Percentiles rank a stretch among this genome's conserved stretches.
Conservation (phyloP, 192 early-diverging fungal species). For the Backusella psychrophila region DNA sequence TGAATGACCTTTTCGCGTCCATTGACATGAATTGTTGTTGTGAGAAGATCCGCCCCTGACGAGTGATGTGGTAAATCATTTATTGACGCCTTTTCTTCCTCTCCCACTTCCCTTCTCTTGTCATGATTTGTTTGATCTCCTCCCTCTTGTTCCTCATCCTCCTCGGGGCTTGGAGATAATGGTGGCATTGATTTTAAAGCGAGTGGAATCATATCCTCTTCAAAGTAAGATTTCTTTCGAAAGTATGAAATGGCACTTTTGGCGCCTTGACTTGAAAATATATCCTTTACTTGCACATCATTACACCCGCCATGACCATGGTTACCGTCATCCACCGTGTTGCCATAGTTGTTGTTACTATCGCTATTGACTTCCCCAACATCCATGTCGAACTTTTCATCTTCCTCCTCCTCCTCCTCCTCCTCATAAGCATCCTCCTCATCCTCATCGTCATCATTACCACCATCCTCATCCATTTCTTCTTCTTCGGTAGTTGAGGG, state of each 20-base stretch:
- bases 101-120: background rate
- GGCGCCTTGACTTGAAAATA: constrained; percentile 13
- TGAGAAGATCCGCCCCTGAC: background rate
- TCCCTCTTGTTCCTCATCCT: background rate
- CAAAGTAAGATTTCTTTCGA: constrained; percentile 12
- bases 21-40: background rate
- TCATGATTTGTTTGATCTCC: background rate
- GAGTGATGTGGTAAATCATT: background rate
- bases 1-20: constrained; percentile 2
- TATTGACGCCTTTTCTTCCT: background rate
- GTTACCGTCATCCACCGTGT: background rate
- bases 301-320: background rate
- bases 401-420: background rate
- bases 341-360: background rate
- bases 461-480: background rate
- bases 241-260: constrained; percentile 16
- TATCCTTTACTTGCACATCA: constrained; percentile 11
- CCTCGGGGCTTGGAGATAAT: background rate
- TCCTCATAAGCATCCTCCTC: background rate
- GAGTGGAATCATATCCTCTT: constrained; percentile 16
- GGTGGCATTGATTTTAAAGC: background rate
- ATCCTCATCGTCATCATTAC: background rate
- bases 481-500: constrained; percentile 13
- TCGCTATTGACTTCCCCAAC: background rate
- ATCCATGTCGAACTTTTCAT: background rate